These are phyloP conservation scores for Eragrostis nindensis DNA, from an alignment of 176 grass and related monocot genomes.

Conservation along the genomic window DNA sequence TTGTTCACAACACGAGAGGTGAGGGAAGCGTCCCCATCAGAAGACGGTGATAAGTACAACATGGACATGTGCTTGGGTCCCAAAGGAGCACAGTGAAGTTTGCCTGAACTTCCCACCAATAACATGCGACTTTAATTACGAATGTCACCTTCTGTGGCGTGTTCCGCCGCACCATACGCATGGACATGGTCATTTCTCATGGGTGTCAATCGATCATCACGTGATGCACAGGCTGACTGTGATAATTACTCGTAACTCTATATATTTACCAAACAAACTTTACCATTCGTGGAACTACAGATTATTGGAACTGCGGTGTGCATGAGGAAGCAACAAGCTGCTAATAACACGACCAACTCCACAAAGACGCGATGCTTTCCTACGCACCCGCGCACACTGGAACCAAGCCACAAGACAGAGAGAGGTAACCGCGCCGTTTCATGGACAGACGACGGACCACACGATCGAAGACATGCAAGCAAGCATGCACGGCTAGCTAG, in stretches of 20 bases:
- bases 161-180: background rate
- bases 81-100: background rate
- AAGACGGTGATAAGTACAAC: background rate
- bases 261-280: background rate
- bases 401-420: background rate
- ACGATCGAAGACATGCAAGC: conserved; percentile 27
- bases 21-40: background rate
- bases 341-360: background rate
- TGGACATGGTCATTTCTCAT: background rate
- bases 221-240: background rate
- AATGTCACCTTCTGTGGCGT: background rate
- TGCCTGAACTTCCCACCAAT: background rate
- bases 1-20: background rate
- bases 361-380: background rate
- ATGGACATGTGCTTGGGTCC: background rate
- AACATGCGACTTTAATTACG: background rate
- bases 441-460: background rate
- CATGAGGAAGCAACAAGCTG: background rate
- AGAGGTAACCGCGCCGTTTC: background rate
- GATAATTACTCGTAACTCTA: background rate
- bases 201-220: background rate
- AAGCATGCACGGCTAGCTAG: background rate
- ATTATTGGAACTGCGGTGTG: background rate
- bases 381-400: background rate
- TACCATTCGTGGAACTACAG: background rate